phyloP scores from a whole-genome alignment of 176 grass and related monocot genomes.

The Stipa capillata region DNA sequence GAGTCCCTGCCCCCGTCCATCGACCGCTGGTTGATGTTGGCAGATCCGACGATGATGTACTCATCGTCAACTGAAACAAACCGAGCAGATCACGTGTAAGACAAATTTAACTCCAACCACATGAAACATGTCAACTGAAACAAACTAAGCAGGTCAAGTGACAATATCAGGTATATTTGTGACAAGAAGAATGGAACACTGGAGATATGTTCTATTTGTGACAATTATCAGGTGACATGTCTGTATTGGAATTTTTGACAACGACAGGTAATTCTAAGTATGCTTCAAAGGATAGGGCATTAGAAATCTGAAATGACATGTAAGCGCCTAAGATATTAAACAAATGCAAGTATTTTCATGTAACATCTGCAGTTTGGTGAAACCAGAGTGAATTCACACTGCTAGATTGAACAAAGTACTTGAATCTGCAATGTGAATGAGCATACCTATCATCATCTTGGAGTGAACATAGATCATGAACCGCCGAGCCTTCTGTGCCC shows the following conservation, averaged over 20 bases:
- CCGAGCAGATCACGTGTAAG: background rate
- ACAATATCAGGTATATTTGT: background rate
- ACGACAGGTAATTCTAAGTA: background rate
- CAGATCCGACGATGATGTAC: slow-evolving; percentile 86
- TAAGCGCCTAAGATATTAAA: background rate
- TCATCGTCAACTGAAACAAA: slow-evolving; percentile 79
- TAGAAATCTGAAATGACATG: background rate
- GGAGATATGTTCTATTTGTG: background rate
- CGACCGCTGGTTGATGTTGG: slow-evolving; percentile 92
- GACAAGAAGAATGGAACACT: background rate
- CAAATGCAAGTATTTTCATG: background rate
- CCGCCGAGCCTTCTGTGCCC: slow-evolving; percentile 59
- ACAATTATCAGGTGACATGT: background rate
- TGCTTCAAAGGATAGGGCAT: background rate
- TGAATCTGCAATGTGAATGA: background rate
- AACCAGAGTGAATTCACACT: background rate
- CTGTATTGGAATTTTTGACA: background rate
- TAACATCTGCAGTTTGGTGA: background rate
- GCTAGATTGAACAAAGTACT: background rate
- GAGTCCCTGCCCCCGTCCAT: slow-evolving; percentile 93
- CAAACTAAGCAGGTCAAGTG: background rate
- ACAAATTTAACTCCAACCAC: background rate
- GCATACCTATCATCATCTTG: slow-evolving; percentile 97
- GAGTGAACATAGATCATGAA: slow-evolving; percentile 99
- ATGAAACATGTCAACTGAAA: background rate